phyloP scores from a whole-genome alignment of 2,329 filamentous ascomycete genomes.

The Calonectria hawksworthii region DNA sequence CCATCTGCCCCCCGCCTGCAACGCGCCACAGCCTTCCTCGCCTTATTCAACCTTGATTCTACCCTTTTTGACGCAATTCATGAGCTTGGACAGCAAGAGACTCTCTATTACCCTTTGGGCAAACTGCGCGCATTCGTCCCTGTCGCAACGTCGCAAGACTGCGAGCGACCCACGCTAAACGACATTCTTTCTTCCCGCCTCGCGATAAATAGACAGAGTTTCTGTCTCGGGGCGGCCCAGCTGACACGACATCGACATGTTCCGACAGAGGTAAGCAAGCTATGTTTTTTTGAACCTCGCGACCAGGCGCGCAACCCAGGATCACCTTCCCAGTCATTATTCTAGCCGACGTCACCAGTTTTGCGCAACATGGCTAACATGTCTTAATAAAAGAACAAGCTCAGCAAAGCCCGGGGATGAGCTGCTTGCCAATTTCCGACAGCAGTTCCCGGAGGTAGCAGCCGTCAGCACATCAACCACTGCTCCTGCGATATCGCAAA shows the following conservation, averaged over 20 bases:
- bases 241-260: constrained; percentile 44
- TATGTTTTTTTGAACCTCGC: background rate
- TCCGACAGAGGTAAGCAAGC: constrained; percentile 46
- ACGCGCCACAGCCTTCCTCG: constrained; percentile 17
- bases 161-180: constrained; percentile 16
- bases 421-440: constrained; percentile 86
- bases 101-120: constrained; percentile 4
- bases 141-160: constrained; percentile 26
- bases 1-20: constrained; percentile 18
- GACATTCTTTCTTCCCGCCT: constrained; percentile 16
- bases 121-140: constrained; percentile 24
- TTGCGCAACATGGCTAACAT: background rate
- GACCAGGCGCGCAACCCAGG: background rate
- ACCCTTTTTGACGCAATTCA: constrained; percentile 30
- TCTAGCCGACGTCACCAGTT: background rate
- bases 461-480: constrained; percentile 64
- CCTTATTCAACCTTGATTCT: constrained; percentile 6
- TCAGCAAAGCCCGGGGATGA: constrained; percentile 90
- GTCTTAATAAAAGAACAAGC: constrained; percentile 69
- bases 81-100: constrained; percentile 17
- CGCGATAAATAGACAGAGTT: constrained; percentile 31
- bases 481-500: constrained; percentile 54
- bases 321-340: background rate
- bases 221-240: constrained; percentile 38
- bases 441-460: constrained; percentile 82